A percentile compares a stretch with the other conserved stretches of the same genome.
These are phyloP conservation scores for Codiaeum variegatum DNA, from an alignment of 441 rosid genomes.

Conservation along the genomic window DNA sequence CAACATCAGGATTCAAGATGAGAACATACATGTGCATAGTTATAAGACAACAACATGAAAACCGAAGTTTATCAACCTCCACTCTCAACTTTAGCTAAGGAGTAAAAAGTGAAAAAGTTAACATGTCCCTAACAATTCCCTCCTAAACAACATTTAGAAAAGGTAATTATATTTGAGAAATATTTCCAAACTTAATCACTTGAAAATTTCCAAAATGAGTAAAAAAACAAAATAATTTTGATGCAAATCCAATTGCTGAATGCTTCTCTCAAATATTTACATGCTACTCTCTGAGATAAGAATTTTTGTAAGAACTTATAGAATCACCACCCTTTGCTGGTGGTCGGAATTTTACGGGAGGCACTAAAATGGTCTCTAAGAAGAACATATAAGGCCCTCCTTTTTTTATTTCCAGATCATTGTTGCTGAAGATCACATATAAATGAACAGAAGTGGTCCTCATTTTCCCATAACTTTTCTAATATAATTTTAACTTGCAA, in stretches of 20 bases:
- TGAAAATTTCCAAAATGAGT: background rate
- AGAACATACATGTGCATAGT: background rate
- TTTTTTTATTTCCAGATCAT: slow-evolving; percentile 43
- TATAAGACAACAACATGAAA: background rate
- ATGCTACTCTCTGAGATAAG: background rate
- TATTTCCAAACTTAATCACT: background rate
- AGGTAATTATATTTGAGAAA: background rate
- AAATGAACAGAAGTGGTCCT: slow-evolving; percentile 68
- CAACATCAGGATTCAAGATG: background rate
- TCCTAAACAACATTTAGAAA: background rate
- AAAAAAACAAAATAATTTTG: background rate
- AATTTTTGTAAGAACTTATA: slow-evolving; percentile 36
- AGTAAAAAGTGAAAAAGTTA: background rate
- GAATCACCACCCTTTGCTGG: slow-evolving; percentile 86
- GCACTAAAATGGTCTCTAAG: slow-evolving; percentile 70
- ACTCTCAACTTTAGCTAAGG: background rate
- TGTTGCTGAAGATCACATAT: slow-evolving; percentile 73
- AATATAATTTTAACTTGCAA: slow-evolving; percentile 59
- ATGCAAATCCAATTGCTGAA: background rate
- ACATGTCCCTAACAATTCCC: background rate
- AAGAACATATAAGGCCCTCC: slow-evolving; percentile 67
- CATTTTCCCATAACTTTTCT: slow-evolving; percentile 80
- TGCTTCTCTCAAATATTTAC: background rate
- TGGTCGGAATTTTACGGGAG: slow-evolving; percentile 89
- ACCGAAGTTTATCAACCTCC: background rate